Evolutionary conservation across 495 filamentous ascomycete genomes (phyloP).

Genomic region (Penicillium angulare): DNA sequence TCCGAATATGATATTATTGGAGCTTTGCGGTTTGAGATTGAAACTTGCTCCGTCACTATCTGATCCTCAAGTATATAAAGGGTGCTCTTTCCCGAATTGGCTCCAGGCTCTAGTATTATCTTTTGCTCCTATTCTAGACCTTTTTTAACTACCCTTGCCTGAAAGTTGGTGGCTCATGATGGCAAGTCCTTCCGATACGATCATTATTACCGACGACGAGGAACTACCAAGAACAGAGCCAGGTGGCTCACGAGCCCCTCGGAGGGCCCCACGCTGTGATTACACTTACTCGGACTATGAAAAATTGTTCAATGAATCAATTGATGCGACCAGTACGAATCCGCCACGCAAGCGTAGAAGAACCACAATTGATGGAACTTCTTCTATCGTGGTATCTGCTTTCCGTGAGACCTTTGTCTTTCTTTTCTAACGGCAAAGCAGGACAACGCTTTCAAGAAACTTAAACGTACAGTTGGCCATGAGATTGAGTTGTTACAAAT

Average conservation of each 20-base stretch:
- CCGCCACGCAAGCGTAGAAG: not conserved
- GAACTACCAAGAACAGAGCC: too few relatives aligned
- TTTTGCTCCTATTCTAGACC: too few relatives aligned
- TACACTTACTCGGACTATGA: not conserved
- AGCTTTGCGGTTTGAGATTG: too few relatives aligned
- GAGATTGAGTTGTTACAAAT: not conserved
- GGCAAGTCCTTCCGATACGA: too few relatives aligned
- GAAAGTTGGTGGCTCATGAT: too few relatives aligned
- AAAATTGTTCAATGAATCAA: not conserved
- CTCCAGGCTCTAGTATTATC: too few relatives aligned
- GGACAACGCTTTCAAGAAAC: not conserved
- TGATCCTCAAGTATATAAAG: constrained; percentile 5
- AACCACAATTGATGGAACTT: not conserved
- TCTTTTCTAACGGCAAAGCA: not conserved
- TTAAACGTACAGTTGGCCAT: not conserved
- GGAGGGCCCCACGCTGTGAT: too few relatives aligned
- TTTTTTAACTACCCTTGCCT: too few relatives aligned
- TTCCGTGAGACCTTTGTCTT: not conserved
- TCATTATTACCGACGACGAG: too few relatives aligned
- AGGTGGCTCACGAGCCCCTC: too few relatives aligned
- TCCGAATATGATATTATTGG: too few relatives aligned
- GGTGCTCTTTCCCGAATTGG: not conserved
- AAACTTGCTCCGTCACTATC: not conserved
- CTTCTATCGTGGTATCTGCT: not conserved
- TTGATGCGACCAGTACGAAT: not conserved